Base-by-base conservation (phyloP, 2,329 filamentous ascomycete genomes). In the Colletotrichum chlorophyti region DNA sequence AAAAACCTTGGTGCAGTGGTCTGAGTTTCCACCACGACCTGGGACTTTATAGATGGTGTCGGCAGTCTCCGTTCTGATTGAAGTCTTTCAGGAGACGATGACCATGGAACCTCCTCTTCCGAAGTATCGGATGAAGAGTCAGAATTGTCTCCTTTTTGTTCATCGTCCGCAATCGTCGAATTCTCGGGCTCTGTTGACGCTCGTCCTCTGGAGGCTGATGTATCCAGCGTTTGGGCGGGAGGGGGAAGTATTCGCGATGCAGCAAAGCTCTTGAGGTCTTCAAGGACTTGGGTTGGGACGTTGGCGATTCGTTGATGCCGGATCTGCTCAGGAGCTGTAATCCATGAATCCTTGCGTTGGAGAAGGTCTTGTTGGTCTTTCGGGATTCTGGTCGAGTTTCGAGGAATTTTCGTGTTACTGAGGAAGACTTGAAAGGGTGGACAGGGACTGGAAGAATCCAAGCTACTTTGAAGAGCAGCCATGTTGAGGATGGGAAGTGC, bases 281-380 rank as follows among this genome's bases (percentile, higher is more conserved):
- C 61, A 15, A 78, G 50, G 9, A 78, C 70, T 34, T 71, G 65
- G 3, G 60, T 53, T 1, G 78, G 78, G 10, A 79, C 62, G 41
- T 75, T 72, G 37, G 63, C 61, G 3, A 65, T 27, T 2, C 66
- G 68, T 9, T 68, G 65, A 15, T 64, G 24, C 17, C 34, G 61
- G 8, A 57, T 59, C 12, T 64, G 63, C 38, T 63, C 67, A 6
- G 67, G 45, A 32, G 67, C 63, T 4, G 68, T 62, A 4, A 68
- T 69, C 78, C 78, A 80, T 2, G 77, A 69, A 48, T 71, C 66
- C 4, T 66, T 46, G 0, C 63, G 53, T 2, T 73, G 69, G 1
- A 81, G 65, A 2, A 80, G 64, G 4, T 51, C 49, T 23, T 67
- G 67, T 61, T 82, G 79, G 35, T 77, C 71, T 14, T 66, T 69